These are phyloP conservation scores for Phyllosticta capitalensis DNA, from an alignment of 2,329 filamentous ascomycete genomes.

Conservation along the genomic window DNA sequence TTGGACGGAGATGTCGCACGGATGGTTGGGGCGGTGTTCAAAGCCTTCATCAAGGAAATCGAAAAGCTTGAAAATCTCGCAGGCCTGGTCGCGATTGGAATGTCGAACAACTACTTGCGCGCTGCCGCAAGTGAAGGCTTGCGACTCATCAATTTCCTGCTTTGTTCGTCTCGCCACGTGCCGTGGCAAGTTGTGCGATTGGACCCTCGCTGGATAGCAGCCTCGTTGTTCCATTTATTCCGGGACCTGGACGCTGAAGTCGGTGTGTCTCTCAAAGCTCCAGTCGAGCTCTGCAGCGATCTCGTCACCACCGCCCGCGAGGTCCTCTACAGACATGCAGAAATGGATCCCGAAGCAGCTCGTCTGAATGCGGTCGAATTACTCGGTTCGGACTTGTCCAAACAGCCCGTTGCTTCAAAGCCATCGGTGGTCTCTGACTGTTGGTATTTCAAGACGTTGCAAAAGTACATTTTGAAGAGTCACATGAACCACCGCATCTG, in stretches of 20 bases:
- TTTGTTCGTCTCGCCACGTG: not conserved
- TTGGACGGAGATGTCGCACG: not conserved
- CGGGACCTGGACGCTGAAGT: constrained; percentile 1
- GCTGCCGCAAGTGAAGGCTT: not conserved
- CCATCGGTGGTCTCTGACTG: constrained; percentile 47
- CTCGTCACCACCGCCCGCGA: not conserved
- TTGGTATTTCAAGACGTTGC: constrained; percentile 62
- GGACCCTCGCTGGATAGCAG: constrained; percentile 4
- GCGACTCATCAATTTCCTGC: not conserved
- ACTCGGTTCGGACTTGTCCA: not conserved
- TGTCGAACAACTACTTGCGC: constrained; percentile 1
- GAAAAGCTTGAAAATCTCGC: not conserved
- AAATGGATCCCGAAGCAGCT: constrained; percentile 1
- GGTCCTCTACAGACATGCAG: not conserved
- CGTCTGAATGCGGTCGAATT: not conserved
- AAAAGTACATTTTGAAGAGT: constrained; percentile 67
- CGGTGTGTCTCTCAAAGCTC: constrained; percentile 2
- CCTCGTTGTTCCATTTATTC: not conserved
- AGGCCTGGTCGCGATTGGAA: constrained; percentile 1
- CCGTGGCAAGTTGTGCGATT: not conserved
- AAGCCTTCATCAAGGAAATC: not conserved
- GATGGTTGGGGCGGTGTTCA: not conserved
- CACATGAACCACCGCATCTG: constrained; percentile 85
- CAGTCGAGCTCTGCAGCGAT: constrained; percentile 4
- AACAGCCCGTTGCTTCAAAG: not conserved